Conservation (phyloP, 2,329 filamentous ascomycete species). For the Calycina herbarum region DNA sequence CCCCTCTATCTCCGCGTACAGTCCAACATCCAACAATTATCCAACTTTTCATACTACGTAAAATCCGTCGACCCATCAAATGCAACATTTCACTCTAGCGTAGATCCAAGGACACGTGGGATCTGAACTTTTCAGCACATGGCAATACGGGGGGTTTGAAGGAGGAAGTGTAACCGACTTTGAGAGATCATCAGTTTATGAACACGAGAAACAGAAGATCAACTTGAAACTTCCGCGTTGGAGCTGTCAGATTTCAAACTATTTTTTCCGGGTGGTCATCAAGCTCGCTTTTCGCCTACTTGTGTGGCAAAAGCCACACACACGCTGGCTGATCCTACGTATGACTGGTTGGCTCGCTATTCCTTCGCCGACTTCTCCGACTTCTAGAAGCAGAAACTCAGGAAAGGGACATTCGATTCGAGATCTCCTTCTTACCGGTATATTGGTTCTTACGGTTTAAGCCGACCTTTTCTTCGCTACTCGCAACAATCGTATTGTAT, state of each 20-base stretch:
- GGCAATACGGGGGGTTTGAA: background rate
- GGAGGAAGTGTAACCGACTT: background rate
- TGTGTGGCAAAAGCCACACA: background rate
- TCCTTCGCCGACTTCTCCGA: background rate
- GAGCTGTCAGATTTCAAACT: background rate
- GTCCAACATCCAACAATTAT: background rate
- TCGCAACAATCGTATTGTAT: background rate
- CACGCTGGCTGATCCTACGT: background rate
- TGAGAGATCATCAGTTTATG: background rate
- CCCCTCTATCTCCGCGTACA: background rate
- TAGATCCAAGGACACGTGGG: background rate
- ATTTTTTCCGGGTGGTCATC: background rate
- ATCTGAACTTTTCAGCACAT: background rate
- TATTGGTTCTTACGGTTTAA: background rate
- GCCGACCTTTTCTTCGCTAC: background rate
- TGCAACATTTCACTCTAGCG: background rate
- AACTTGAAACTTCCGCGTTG: constrained; percentile 1
- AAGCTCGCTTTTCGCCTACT: background rate
- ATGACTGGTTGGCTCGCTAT: background rate
- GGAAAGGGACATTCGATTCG: background rate
- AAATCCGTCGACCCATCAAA: background rate
- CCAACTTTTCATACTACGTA: background rate
- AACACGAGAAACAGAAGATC: constrained; percentile 4
- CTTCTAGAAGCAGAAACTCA: background rate
- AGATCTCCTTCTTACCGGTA: background rate